Base-by-base conservation (phyloP, 208 protist species). In the Crithidia fasciculata region DNA sequence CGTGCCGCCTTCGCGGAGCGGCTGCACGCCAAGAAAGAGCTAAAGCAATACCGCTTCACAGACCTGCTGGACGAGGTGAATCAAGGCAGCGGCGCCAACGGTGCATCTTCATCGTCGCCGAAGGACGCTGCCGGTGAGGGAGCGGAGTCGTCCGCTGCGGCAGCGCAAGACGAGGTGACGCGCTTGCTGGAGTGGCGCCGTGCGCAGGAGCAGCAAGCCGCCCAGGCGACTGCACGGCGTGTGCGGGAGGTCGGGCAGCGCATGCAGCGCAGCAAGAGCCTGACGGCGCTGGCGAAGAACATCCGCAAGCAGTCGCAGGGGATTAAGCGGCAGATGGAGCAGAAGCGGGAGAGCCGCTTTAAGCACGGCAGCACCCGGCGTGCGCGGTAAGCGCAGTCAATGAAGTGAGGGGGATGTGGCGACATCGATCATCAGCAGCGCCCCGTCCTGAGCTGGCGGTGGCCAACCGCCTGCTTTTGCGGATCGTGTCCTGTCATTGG, bases 181-280 rank as follows among this genome's bases (percentile, higher is more conserved):
- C 64, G 75, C 40, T 37, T 94, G 43, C 59, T 95, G 50, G 70
- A 83, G 62, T 72, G 67, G 50, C 79, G 81, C 18, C 61, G 76
- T 5, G 69, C 75, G 39, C 72, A 93, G 74, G 87, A 89, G 63
- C 52, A 74, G 6, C 50, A 84, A 40, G 70, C 86, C 18, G 78
- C 78, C 10, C 18, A 70, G 13, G 45, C 66, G n/a, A 80, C 92
- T 5, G 90, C 87, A 16, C 74, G 84, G 36, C 83, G 85, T 9
- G 74, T 89, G 66, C 83, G 86, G 41, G 92, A 97, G 67, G 82
- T 95, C 18, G 83, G 84, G 28, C 92, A 97, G 72, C 90, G 92
- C 15, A 83, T 91, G 64, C 87, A 95, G 77, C 90, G 92, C 28
- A 93, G 90, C 76, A 86, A 85, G 41, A 93, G 88, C 50, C 81